Base-by-base conservation (phyloP, 192 early-diverging fungal genomes). In the Podila horticola region DNA sequence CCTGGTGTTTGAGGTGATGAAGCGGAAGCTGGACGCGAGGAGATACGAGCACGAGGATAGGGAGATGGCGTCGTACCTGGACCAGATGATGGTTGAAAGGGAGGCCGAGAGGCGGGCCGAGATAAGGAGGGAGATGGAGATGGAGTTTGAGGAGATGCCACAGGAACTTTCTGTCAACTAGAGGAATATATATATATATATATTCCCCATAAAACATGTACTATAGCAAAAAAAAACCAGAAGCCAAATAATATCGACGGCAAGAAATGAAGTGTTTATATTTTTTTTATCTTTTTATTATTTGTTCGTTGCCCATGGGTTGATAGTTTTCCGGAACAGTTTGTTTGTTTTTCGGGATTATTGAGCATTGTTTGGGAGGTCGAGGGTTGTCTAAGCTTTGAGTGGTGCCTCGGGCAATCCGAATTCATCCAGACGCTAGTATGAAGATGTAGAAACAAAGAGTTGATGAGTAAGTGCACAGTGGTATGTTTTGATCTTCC, bases 1-100 rank as follows among this genome's bases (percentile, higher is more conserved):
- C 57, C 50, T 91, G 48, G 88, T 90, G 24, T 91, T 91, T 84
- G 90, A 91, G 74, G 31, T 91, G 59, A 87, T 90, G 64, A 90
- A 90, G 52, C 74, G 85, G 22, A 85, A 87, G 63, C 58, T 90
- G 60, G 87, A 90, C 74, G 75, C 74, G 31, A 63, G 84, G 70
- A 71, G 73, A 51, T 82, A 86, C 24, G 76, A 79, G 58, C 49
- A 30, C 2, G 72, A 79, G 51, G 77, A 81, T 67, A 71, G 71
- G 6, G 77, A 81, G 67, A 81, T 81, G 71, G 77, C 55, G 15
- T 58, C 29, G 30, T 81, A 73, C 60, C 30, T 81, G 49, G 77
- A 81, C 19, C 60, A 9, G 51, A 73, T 81, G 77, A 81, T 81
- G 77, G 52, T 38, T 1, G 77, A 81, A 24, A 61, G 77, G 0